These are phyloP conservation scores for Diaporthe nobilis DNA, from an alignment of 2,329 filamentous ascomycete species.

Conservation along the genomic window DNA sequence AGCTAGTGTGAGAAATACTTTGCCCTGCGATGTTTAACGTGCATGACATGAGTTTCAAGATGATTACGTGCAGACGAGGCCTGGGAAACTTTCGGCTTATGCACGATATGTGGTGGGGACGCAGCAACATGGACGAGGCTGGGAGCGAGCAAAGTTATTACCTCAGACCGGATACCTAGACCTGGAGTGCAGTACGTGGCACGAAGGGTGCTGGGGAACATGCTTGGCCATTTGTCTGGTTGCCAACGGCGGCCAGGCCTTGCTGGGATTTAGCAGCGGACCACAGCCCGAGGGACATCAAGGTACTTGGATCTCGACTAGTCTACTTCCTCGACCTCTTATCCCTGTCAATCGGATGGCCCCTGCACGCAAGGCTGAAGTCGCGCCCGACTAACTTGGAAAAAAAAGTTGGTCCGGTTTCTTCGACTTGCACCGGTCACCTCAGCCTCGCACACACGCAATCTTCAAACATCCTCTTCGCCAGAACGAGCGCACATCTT, in stretches of 20 bases:
- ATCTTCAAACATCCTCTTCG: neutral
- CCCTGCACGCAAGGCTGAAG: conserved; percentile 27
- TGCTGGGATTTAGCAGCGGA: neutral
- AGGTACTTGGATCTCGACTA: conserved; percentile 3
- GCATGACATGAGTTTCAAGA: conserved; percentile 22
- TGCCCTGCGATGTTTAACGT: conserved; percentile 9
- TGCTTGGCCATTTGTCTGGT: conserved; percentile 6
- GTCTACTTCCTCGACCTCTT: neutral
- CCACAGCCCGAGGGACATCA: conserved; percentile 19
- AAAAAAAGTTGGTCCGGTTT: neutral
- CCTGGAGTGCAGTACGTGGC: neutral
- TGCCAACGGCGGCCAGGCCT: conserved; percentile 14
- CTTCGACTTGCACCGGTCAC: neutral
- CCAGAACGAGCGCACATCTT: neutral
- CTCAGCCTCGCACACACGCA: neutral
- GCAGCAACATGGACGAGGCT: conserved; percentile 18
- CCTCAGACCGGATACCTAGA: neutral
- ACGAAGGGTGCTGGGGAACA: neutral
- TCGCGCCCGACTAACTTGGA: neutral
- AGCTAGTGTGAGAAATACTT: neutral
- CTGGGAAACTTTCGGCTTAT: conserved; percentile 27
- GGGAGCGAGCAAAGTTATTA: neutral
- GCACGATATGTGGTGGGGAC: conserved; percentile 6
- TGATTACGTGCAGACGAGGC: conserved; percentile 24
- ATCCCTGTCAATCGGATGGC: conserved; percentile 25